Evolutionary conservation across 2,329 filamentous ascomycete species (phyloP), one percentile per base, ranked within the genome.

Genomic region (Furcasterigmium furcatum): DNA sequence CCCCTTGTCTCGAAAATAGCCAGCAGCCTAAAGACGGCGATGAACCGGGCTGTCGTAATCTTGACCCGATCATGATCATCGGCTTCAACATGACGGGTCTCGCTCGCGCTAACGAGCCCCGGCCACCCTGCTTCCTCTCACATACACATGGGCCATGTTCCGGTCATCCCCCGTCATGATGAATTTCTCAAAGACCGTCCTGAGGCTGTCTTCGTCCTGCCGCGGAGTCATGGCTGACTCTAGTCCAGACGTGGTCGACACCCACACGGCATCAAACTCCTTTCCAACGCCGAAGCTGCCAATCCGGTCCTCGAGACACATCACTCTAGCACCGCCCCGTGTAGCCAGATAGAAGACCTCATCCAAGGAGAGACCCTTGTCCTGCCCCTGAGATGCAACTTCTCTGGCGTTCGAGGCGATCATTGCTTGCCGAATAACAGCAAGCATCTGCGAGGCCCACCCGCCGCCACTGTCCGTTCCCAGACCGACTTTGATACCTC

Each of bases 381-480:
- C 74, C 7, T 51, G 45, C 0, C 70, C 70, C 3, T 58, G 19
- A 8, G 66, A 68, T 48, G 63, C 53, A 1, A 61, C 70, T 46
- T 76, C 74, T 2, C 67, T 58, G 2, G 75, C 73, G 47, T 74
- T 72, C 3, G 73, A 76, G 0, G 73, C 73, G 32, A 85, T 73
- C 46, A 84, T 70, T 1, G 81, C 76, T 51, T 80, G 74, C 9
- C 79, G 67, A 63, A 82, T 81, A 1, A 72, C 72, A 48, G 80
- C 74, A 2, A 84, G 65, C 55, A 86, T 83, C 9, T 73, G 77
- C 5, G 71, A 73, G 5, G 80, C 79, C 60, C 78, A 85, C 0
- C 82, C 82, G 24, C 80, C 83, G 3, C 81, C 80, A 36, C 74
- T 79, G 51, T 86, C 82, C 0, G 82, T 86, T 0, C 83, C 83